These are phyloP conservation scores for Globisporangium cylindrosporum DNA, from an alignment of 352 stramenopile species.

Conservation along the genomic window DNA sequence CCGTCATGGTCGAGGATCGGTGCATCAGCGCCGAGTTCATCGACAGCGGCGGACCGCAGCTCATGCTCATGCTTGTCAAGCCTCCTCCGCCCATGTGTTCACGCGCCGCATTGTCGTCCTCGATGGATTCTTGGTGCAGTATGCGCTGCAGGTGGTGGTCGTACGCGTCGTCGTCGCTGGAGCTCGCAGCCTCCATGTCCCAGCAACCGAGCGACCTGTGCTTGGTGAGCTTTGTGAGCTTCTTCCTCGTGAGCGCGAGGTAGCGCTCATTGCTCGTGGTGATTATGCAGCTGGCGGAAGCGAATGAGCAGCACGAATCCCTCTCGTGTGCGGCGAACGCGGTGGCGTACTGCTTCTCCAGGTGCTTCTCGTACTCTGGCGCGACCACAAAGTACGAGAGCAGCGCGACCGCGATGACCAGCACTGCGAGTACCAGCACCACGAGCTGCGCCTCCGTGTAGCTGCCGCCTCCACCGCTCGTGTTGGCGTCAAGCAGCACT, in stretches of 20 bases:
- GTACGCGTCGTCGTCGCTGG: slow-evolving; percentile 39
- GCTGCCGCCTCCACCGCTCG: slow-evolving; percentile 16
- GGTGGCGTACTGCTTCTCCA: slow-evolving; percentile 56
- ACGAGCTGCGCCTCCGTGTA: slow-evolving; percentile 56
- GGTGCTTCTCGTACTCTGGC: slow-evolving; percentile 69
- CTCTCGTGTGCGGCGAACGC: slow-evolving; percentile 27
- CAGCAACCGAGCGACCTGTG: slow-evolving; percentile 36
- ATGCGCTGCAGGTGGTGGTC: slow-evolving; percentile 13
- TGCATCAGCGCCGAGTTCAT: slow-evolving; percentile 16
- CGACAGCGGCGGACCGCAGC: background rate
- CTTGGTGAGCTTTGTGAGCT: slow-evolving; percentile 28
- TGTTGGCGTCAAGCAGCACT: slow-evolving; percentile 16
- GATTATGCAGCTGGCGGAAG: background rate
- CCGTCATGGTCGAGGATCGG: slow-evolving; percentile 10
- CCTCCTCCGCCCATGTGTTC: background rate
- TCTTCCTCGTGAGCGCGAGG: slow-evolving; percentile 15
- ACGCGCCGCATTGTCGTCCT: slow-evolving; percentile 10
- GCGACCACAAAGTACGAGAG: slow-evolving; percentile 83
- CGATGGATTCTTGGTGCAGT: slow-evolving; percentile 4
- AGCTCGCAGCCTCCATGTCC: slow-evolving; percentile 44
- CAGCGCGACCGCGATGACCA: slow-evolving; percentile 56
- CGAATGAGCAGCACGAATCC: slow-evolving; percentile 7
- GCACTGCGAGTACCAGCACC: slow-evolving; percentile 42
- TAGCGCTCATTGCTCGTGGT: slow-evolving; percentile 3
- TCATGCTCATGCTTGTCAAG: background rate